Evolutionary conservation across 1,284 basidiomycete genomes (phyloP).

Genomic region (Microbotryomycetes sp.): DNA sequence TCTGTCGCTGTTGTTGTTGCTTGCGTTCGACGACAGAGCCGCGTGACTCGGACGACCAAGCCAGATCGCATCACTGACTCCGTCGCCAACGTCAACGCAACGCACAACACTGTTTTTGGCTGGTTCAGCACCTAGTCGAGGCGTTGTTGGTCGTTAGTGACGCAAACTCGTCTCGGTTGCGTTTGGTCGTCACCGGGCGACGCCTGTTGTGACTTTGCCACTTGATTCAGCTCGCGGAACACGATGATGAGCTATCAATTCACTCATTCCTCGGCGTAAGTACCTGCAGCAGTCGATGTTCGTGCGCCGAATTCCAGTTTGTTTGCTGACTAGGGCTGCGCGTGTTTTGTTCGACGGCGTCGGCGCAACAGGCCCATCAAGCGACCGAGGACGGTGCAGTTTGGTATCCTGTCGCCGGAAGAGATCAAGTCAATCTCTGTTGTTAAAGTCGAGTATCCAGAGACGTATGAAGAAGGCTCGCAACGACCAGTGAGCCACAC

Average conservation of each 20-base stretch:
- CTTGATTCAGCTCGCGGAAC: neutral
- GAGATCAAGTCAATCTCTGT: slow-evolving; percentile 73
- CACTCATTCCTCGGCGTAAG: slow-evolving; percentile 27
- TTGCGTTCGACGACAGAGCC: too few species aligned
- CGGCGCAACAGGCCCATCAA: slow-evolving; percentile 22
- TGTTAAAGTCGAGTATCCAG: slow-evolving; percentile 97
- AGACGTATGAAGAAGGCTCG: slow-evolving; percentile 92
- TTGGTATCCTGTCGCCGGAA: slow-evolving; percentile 98
- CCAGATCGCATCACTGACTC: too few species aligned
- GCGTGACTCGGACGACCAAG: too few species aligned
- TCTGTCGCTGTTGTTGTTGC: too few species aligned
- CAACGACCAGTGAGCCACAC: slow-evolving; percentile 27
- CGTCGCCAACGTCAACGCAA: too few species aligned
- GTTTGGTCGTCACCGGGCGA: too few species aligned
- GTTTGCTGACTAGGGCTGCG: neutral
- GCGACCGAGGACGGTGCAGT: slow-evolving; percentile 61
- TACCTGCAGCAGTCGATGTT: neutral
- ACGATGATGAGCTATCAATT: slow-evolving; percentile 31
- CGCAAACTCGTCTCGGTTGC: too few species aligned
- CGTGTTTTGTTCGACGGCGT: neutral
- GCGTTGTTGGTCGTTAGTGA: too few species aligned
- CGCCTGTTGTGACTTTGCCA: too few species aligned
- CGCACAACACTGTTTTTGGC: too few species aligned
- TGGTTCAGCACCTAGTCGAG: too few species aligned
- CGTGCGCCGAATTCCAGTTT: neutral